A percentile compares a stretch with the other conserved stretches of the same genome.
Conservation (phyloP, 148 eudicot genomes). For the Agrostemma githago region DNA sequence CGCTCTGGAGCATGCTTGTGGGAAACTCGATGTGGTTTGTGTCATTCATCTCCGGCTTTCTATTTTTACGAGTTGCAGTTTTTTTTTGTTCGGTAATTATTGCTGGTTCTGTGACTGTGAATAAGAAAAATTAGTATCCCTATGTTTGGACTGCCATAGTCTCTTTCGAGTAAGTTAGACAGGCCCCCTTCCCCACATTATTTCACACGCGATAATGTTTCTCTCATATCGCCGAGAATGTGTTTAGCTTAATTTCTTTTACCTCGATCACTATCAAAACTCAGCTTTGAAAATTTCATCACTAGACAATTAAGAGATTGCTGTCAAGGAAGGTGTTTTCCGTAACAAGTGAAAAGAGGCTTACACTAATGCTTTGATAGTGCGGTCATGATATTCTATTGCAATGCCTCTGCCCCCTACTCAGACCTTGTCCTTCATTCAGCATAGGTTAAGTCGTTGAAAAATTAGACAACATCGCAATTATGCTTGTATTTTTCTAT, state of each 20-base stretch:
- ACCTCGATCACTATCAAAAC: background rate
- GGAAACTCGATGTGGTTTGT: conserved; percentile 39
- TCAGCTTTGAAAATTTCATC: background rate
- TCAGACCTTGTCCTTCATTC: too few relatives aligned
- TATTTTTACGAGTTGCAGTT: background rate
- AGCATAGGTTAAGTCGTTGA: too few relatives aligned
- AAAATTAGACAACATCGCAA: too few relatives aligned
- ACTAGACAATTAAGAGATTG: too few relatives aligned
- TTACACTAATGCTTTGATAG: too few relatives aligned
- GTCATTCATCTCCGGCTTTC: background rate
- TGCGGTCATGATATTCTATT: too few relatives aligned
- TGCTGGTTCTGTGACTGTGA: background rate
- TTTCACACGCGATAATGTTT: background rate
- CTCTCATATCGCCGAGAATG: background rate
- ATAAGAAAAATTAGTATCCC: background rate
- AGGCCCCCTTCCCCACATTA: background rate
- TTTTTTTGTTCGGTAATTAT: background rate
- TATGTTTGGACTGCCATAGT: background rate
- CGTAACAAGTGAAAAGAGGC: too few relatives aligned
- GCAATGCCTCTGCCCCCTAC: too few relatives aligned
- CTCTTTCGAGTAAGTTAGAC: background rate
- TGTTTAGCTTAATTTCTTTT: background rate
- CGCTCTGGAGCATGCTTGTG: conserved; percentile 28
- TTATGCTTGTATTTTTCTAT: too few relatives aligned
- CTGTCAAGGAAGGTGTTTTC: too few relatives aligned